These are phyloP conservation scores for Elsinoe necatrix DNA, from an alignment of 2,329 filamentous ascomycete species.

Conservation along the genomic window DNA sequence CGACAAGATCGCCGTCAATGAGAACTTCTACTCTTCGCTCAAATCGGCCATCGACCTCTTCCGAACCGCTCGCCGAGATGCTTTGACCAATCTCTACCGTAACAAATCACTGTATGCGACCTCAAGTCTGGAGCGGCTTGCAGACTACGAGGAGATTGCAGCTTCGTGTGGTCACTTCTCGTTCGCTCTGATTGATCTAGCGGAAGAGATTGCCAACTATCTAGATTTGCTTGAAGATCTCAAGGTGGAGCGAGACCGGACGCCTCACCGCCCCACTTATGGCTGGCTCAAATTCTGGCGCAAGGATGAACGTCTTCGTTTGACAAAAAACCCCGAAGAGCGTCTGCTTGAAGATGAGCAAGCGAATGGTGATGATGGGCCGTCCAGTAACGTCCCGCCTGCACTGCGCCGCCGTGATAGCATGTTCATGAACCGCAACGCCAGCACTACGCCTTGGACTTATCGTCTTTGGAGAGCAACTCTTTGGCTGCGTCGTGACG, in stretches of 20 bases:
- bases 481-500: slow-evolving; percentile 52
- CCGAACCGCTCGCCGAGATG: slow-evolving; percentile 62
- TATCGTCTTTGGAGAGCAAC: slow-evolving; percentile 49
- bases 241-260: slow-evolving; percentile 57
- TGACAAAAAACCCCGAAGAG: slow-evolving; percentile 11
- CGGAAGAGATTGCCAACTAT: slow-evolving; percentile 78
- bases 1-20: slow-evolving; percentile 64
- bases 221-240: slow-evolving; percentile 78
- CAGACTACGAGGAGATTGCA: slow-evolving; percentile 93
- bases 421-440: background rate
- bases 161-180: slow-evolving; percentile 97
- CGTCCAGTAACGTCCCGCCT: background rate
- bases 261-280: slow-evolving; percentile 60
- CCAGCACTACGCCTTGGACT: slow-evolving; percentile 24
- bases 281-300: slow-evolving; percentile 79
- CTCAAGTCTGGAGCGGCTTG: slow-evolving; percentile 66
- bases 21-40: slow-evolving; percentile 71
- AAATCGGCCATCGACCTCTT: slow-evolving; percentile 74
- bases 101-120: slow-evolving; percentile 64
- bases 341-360: background rate
- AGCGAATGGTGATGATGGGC: slow-evolving; percentile 8
- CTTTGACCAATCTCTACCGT: slow-evolving; percentile 70
- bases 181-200: slow-evolving; percentile 83
- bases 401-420: background rate
- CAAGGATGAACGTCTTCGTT: slow-evolving; percentile 18